These are phyloP conservation scores for Cryptococcus sp. DNA, from an alignment of 1,284 basidiomycete species.

Conservation along the genomic window DNA sequence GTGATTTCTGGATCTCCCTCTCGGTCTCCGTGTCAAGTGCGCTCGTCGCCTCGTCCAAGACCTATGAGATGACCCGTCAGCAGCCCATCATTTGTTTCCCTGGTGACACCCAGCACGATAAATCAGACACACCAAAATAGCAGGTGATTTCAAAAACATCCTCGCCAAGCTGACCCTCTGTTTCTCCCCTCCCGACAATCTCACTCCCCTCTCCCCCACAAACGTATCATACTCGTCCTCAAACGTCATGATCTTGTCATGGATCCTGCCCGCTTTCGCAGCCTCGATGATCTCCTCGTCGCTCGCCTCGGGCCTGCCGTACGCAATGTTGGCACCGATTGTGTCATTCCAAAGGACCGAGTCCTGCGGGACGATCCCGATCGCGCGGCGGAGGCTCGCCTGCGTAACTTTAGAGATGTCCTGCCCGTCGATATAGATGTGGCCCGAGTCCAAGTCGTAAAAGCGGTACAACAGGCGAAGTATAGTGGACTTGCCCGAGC, in stretches of 20 bases:
- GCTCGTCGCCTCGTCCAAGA: conserved; percentile 98
- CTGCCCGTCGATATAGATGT: conserved; percentile 74
- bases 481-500: conserved; percentile 94
- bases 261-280: conserved; percentile 79
- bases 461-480: conserved; percentile 91
- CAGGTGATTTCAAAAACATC: conserved; percentile 87
- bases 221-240: conserved; percentile 82
- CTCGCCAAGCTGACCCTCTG: conserved; percentile 90
- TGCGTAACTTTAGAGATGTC: conserved; percentile 73
- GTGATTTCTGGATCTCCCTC: conserved; percentile 42
- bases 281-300: conserved; percentile 87
- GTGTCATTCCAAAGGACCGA: conserved; percentile 95
- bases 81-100: background rate
- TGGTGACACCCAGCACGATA: no score
- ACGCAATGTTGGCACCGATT: conserved; percentile 90
- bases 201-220: conserved; percentile 93
- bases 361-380: conserved; percentile 97
- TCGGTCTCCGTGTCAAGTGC: conserved; percentile 93
- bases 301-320: conserved; percentile 78
- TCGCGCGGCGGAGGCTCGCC: conserved; percentile 67
- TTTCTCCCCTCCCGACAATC: conserved; percentile 99
- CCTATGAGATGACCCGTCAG: conserved; percentile 42
- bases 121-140: conserved; percentile 59
- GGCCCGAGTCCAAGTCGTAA: conserved; percentile 78
- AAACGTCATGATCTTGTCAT: conserved; percentile 71